Conservation (phyloP, 495 filamentous ascomycete genomes). For the Penicillium dipodomyicola region DNA sequence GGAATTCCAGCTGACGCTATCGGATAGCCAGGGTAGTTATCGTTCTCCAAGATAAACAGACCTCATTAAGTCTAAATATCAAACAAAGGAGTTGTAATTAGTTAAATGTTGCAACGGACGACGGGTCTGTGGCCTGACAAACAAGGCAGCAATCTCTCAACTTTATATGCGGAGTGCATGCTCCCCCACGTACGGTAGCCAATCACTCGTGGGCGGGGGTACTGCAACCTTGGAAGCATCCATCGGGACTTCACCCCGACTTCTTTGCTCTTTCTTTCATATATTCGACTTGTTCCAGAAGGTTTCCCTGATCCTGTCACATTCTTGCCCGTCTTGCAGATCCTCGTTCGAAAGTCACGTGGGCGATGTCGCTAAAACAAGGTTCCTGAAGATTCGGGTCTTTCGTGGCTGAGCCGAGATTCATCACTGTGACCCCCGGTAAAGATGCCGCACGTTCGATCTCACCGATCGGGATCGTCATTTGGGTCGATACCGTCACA, state of each 20-base stretch:
- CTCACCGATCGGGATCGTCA: constrained; percentile 16
- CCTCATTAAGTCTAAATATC: neutral
- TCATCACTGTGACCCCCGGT: neutral
- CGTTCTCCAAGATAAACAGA: neutral
- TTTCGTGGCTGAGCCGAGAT: constrained; percentile 19
- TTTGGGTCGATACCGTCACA: constrained; percentile 15
- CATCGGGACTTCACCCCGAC: neutral
- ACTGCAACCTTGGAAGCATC: neutral
- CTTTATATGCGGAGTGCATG: neutral
- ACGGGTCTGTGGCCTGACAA: fast-evolving
- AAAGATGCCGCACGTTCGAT: constrained; percentile 22
- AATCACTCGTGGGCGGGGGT: neutral
- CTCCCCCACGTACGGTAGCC: neutral
- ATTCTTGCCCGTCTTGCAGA: neutral
- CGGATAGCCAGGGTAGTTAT: neutral
- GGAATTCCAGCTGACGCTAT: neutral
- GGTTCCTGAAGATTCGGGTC: neutral
- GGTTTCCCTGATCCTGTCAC: neutral
- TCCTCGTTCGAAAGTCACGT: neutral
- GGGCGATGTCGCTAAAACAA: neutral
- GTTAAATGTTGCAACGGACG: neutral
- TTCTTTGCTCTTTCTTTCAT: neutral
- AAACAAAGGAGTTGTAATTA: no score
- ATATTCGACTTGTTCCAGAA: neutral
- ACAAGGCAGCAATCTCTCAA: neutral